Conservation (phyloP, 257 asterid genomes). For the Oldenlandia corymbosa region DNA sequence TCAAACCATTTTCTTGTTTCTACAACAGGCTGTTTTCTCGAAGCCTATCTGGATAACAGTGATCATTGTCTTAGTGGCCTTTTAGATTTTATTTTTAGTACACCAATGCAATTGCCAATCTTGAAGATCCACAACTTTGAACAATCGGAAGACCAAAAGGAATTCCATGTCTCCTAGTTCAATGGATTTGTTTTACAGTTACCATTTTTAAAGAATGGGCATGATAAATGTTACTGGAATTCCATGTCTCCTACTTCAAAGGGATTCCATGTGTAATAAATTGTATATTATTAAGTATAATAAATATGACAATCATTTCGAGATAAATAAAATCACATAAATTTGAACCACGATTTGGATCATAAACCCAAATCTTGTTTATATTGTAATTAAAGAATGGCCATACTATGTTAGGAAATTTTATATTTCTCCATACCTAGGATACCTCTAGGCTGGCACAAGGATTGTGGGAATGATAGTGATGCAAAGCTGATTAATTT, state of each 20-base stretch:
- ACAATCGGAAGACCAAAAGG: background rate
- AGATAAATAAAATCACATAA: too few species aligned
- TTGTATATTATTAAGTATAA: too few species aligned
- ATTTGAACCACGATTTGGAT: too few species aligned
- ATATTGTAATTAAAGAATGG: background rate
- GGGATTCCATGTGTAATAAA: too few species aligned
- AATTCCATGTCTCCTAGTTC: background rate
- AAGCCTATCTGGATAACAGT: constrained; percentile 16
- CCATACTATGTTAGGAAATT: too few species aligned
- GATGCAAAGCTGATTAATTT: background rate
- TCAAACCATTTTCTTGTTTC: constrained; percentile 12
- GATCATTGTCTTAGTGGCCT: too few species aligned
- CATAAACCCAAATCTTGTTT: background rate
- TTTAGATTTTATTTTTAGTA: constrained; percentile 1
- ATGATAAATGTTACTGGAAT: too few species aligned
- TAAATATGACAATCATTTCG: too few species aligned
- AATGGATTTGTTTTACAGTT: too few species aligned
- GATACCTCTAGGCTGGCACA: background rate
- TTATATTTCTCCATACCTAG: background rate
- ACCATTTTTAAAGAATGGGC: background rate
- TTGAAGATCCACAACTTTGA: constrained; percentile 15
- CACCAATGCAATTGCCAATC: constrained; percentile 2
- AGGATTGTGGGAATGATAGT: background rate
- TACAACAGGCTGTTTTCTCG: too few species aligned
- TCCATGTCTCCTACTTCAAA: too few species aligned